Base-by-base conservation (phyloP, 2,329 filamentous ascomycete genomes). In the Didymella sp. region DNA sequence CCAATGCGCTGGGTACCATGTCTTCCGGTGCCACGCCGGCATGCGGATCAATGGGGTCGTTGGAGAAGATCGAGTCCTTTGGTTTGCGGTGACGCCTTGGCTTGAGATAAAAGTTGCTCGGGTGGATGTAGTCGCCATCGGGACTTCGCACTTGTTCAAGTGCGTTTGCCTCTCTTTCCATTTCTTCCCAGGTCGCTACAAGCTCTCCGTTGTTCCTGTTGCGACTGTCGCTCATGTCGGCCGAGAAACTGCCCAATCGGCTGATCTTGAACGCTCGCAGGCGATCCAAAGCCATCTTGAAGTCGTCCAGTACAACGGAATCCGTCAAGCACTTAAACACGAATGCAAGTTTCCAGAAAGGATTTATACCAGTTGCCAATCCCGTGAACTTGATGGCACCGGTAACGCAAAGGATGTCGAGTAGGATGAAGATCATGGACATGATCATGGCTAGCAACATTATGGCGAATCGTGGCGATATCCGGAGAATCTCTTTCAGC, bases 321-420 rank as follows among this genome's bases (percentile, higher is more conserved):
- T 89, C 87, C 19, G 86, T 87, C 43, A 89, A 79, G 59, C 87
- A 89, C 73, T 89, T 89, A 79, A 87, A 88, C 21, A 88, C 82
- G 42, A 87, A 85, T 0, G 83, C 81, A 11, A 87, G 68, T 79
- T 85, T 87, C 86, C 86, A 88, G 70, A 87, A 88, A 0, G 86
- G 86, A 65, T 88, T 86, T 64, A 88, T 83, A n/a, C 85, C 85
- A 7, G 82, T 82, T 0, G 78, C 74, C 1, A 73, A 56, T 5
- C 68, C 67, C 3, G 62, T 44, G 4, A 71, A 63, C 17, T 66
- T 67, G 22, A 86, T 77, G 0, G 77, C 81, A 3, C 77, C 74
- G 0, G 85, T 84, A 0, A 88, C 86, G 9, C 84, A 83, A 15
- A 85, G 77, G 12, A 87, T 81, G 64, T 89, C 87, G 51, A 87